Evolutionary conservation across 768 basidiomycete genomes (phyloP).

Genomic region (Hericium alpestre): DNA sequence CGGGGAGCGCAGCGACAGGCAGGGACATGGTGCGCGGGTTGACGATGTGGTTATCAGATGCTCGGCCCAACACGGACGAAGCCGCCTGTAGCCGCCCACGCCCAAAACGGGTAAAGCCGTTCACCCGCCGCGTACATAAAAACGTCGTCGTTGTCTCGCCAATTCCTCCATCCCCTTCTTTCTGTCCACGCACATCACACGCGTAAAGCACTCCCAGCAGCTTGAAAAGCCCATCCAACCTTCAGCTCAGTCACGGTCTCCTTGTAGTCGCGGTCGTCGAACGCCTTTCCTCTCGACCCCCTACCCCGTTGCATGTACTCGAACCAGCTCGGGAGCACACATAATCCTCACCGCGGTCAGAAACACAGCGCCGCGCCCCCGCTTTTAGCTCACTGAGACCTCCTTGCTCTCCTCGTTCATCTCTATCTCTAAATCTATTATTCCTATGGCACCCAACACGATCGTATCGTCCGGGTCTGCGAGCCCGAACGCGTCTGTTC

Average conservation of each 20-base stretch:
- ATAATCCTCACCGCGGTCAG: conserved; percentile 80
- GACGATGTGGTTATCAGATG: too few species aligned
- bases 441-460: conserved; percentile 39
- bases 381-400: conserved; percentile 26
- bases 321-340: conserved; percentile 82
- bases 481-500: conserved; percentile 55
- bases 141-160: not conserved
- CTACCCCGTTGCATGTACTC: conserved; percentile 75
- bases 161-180: not conserved
- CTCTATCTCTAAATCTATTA: conserved; percentile 17
- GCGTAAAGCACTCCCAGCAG: not conserved
- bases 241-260: not conserved
- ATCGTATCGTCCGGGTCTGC: conserved; percentile 42
- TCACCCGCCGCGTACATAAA: not conserved
- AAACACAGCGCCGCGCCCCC: conserved; percentile 74
- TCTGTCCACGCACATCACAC: not conserved
- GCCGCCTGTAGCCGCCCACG: not conserved
- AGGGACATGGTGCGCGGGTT: too few species aligned
- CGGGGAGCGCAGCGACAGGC: too few species aligned
- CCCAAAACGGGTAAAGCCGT: not conserved
- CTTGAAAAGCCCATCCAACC: not conserved
- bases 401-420: conserved; percentile 17
- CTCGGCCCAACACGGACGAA: not conserved
- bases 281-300: not conserved
- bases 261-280: not conserved